Evolutionary conservation across 108 stramenopile genomes (phyloP).

Genomic region (Fragilaria crotonensis): DNA sequence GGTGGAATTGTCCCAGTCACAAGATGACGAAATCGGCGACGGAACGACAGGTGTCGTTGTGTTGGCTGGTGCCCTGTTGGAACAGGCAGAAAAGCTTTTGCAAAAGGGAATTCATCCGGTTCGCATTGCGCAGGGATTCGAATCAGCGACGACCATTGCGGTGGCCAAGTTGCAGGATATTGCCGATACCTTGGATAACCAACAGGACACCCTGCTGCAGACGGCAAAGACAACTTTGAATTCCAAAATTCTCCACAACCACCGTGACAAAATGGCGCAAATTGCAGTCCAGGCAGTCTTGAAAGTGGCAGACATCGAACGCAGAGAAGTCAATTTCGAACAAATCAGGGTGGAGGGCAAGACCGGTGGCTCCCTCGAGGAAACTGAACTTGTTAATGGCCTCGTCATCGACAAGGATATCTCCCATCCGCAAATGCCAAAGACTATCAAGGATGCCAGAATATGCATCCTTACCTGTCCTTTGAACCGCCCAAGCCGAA

Average conservation of each 20-base stretch:
- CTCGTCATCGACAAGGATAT: slow-evolving; percentile 99
- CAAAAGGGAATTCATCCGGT: slow-evolving; percentile 95
- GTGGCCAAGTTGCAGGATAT: slow-evolving; percentile 79
- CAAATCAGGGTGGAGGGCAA: slow-evolving; percentile 99
- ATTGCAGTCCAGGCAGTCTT: slow-evolving; percentile 95
- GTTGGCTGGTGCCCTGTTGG: slow-evolving; percentile 94
- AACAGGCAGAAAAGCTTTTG: slow-evolving; percentile 94
- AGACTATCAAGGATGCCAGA: slow-evolving; percentile 81
- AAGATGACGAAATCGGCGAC: slow-evolving; percentile 99
- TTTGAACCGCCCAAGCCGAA: slow-evolving; percentile 99
- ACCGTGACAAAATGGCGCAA: slow-evolving; percentile 94
- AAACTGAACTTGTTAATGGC: slow-evolving; percentile 95
- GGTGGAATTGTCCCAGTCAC: slow-evolving; percentile 92
- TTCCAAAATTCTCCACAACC: slow-evolving; percentile 95
- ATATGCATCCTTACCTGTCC: slow-evolving; percentile 97
- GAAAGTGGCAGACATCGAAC: slow-evolving; percentile 93
- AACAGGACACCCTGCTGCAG: slow-evolving; percentile 75
- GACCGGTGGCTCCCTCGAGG: slow-evolving; percentile 94
- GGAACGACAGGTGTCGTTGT: slow-evolving; percentile 99
- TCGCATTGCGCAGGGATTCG: slow-evolving; percentile 95
- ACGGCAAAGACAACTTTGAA: slow-evolving; percentile 97
- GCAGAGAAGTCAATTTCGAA: slow-evolving; percentile 98
- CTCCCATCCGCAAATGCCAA: slow-evolving; percentile 96
- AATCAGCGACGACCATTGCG: slow-evolving; percentile 90
- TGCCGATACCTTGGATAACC: slow-evolving; percentile 81